These are phyloP conservation scores for Talaromyces funiculosus DNA, from an alignment of 2,329 filamentous ascomycete species.

Conservation along the genomic window DNA sequence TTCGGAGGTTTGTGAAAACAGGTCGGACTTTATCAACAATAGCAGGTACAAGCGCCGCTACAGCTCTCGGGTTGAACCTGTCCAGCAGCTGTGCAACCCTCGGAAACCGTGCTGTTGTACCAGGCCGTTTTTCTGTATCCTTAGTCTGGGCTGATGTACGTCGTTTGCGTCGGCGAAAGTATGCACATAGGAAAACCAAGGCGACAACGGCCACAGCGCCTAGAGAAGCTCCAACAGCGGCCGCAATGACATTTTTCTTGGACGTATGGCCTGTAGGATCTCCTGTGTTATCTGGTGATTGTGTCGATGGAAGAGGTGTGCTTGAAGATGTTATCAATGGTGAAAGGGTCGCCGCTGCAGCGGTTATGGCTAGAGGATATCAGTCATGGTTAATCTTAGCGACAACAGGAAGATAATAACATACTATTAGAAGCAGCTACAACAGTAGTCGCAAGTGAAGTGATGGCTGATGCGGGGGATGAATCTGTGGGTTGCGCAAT, in stretches of 20 bases:
- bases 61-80: not conserved
- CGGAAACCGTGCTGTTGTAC: not conserved
- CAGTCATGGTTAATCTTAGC: not conserved
- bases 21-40: not conserved
- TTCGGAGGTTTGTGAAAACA: not conserved
- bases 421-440: slow-evolving; percentile 3
- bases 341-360: not conserved
- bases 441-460: not conserved
- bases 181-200: slow-evolving; percentile 8
- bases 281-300: not conserved
- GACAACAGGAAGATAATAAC: not conserved
- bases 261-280: not conserved
- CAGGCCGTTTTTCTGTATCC: not conserved
- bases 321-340: not conserved
- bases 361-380: not conserved
- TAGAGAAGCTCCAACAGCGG: slow-evolving; percentile 8
- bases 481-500: not conserved
- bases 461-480: not conserved
- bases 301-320: not conserved
- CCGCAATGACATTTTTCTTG: slow-evolving; percentile 3
- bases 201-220: slow-evolving; percentile 8
- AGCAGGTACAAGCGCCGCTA: not conserved
- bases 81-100: not conserved
- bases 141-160: not conserved
- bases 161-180: slow-evolving; percentile 9